Conservation (phyloP, 345 rosid genomes). For the Salix viminalis region DNA sequence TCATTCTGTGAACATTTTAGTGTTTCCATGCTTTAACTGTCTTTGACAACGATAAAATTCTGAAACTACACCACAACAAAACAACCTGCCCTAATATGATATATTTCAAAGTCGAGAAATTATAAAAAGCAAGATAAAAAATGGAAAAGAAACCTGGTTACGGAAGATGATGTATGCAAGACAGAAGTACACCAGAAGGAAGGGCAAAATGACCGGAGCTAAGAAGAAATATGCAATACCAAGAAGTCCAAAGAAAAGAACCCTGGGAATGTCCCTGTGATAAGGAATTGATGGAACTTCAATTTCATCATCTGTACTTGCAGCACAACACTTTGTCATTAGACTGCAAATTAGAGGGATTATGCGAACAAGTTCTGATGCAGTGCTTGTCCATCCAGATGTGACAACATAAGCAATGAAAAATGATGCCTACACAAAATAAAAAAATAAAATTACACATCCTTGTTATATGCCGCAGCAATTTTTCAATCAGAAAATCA, state of each 20-base stretch:
- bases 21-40: background rate
- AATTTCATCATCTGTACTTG: constrained; percentile 47
- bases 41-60: background rate
- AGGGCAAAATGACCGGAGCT: constrained; percentile 90
- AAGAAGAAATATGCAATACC: constrained; percentile 89
- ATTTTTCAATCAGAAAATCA: background rate
- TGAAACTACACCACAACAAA: background rate
- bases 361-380: constrained; percentile 81
- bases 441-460: background rate
- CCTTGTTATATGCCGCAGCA: background rate
- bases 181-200: constrained; percentile 75
- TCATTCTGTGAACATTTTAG: background rate
- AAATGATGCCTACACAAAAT: constrained; percentile 69
- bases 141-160: constrained; percentile 55
- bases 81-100: background rate
- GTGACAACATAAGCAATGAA: constrained; percentile 93
- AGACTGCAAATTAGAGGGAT: constrained; percentile 60
- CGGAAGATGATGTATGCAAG: constrained; percentile 77
- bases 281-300: constrained; percentile 71
- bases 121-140: background rate
- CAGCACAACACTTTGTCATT: constrained; percentile 44
- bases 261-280: constrained; percentile 77
- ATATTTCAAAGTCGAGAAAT: background rate
- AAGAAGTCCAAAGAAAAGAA: constrained; percentile 85
- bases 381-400: constrained; percentile 88